These are phyloP conservation scores for Kwoniella sp. DNA, from an alignment of 768 basidiomycete species.

Conservation along the genomic window DNA sequence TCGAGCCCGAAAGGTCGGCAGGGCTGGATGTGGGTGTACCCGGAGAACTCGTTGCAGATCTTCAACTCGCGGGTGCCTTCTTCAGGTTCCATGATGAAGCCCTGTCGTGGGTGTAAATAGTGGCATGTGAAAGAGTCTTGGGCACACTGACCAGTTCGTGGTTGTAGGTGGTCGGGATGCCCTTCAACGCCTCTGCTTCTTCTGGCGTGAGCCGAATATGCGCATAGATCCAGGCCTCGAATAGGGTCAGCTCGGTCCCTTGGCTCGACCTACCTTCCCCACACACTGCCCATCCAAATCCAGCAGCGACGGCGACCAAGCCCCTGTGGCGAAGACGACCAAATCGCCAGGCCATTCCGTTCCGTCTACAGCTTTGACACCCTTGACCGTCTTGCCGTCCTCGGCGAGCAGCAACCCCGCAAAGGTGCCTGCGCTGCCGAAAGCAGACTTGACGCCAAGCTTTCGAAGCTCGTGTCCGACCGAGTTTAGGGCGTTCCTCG, in stretches of 20 bases:
- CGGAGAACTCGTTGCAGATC: constrained; percentile 47
- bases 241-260: background rate
- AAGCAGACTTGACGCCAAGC: constrained; percentile 36
- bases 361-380: constrained; percentile 41
- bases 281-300: constrained; percentile 47
- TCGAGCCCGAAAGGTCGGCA: constrained; percentile 29
- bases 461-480: constrained; percentile 32
- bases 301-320: constrained; percentile 45
- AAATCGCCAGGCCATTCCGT: constrained; percentile 34
- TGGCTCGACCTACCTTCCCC: constrained; percentile 36
- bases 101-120: constrained; percentile 12
- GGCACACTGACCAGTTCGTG: constrained; percentile 34
- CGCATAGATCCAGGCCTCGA: constrained; percentile 6
- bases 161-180: constrained; percentile 43
- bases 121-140: background rate
- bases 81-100: constrained; percentile 47
- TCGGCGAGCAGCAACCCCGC: constrained; percentile 23
- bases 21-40: constrained; percentile 31
- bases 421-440: constrained; percentile 43
- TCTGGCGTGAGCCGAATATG: constrained; percentile 45
- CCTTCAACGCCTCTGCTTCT: constrained; percentile 30
- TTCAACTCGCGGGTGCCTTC: constrained; percentile 27
- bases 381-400: constrained; percentile 25
- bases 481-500: constrained; percentile 39
- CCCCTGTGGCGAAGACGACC: constrained; percentile 46